These are phyloP conservation scores for Hypoxylon sp. DNA, from an alignment of 2,329 filamentous ascomycete genomes.

Conservation along the genomic window DNA sequence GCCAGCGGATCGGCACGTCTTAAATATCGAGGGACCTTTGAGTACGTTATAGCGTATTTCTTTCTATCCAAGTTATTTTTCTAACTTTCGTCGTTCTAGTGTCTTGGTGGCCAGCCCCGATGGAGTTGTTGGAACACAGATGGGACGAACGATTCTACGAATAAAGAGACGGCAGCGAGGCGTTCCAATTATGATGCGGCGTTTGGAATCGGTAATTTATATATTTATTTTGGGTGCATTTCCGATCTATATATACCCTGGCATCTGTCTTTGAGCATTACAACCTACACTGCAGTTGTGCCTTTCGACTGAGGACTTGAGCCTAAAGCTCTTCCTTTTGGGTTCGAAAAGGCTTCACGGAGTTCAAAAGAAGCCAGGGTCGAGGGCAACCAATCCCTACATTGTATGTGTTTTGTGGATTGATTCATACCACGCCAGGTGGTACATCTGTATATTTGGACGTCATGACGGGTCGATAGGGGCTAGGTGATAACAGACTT, in stretches of 20 bases:
- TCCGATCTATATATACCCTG: conserved; percentile 37
- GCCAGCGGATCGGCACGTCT: conserved; percentile 38
- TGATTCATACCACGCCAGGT: background rate
- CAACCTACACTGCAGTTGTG: background rate
- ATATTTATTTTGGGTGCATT: background rate
- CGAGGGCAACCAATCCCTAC: background rate
- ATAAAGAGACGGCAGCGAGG: conserved; percentile 29
- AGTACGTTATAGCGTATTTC: conserved; percentile 11
- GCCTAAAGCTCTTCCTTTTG: conserved; percentile 1
- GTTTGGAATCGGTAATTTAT: conserved; percentile 15
- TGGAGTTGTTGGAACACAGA: conserved; percentile 43
- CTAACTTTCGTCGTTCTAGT: conserved; percentile 24
- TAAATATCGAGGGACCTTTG: conserved; percentile 43
- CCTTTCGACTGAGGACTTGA: conserved; percentile 9
- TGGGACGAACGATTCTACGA: conserved; percentile 55
- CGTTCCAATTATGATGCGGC: conserved; percentile 17
- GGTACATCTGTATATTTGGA: conserved; percentile 4
- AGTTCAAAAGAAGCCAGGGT: conserved; percentile 30
- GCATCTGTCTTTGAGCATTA: conserved; percentile 18
- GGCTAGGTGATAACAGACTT: conserved; percentile 18
- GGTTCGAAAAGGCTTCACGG: conserved; percentile 21
- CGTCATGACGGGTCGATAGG: conserved; percentile 2
- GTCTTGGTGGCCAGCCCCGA: conserved; percentile 50
- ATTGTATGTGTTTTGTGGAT: conserved; percentile 4
- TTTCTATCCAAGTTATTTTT: background rate